A percentile compares a stretch with the other conserved stretches of the same genome.
phyloP scores from a whole-genome alignment of 768 basidiomycete species.

The Hypholoma sublateritium region DNA sequence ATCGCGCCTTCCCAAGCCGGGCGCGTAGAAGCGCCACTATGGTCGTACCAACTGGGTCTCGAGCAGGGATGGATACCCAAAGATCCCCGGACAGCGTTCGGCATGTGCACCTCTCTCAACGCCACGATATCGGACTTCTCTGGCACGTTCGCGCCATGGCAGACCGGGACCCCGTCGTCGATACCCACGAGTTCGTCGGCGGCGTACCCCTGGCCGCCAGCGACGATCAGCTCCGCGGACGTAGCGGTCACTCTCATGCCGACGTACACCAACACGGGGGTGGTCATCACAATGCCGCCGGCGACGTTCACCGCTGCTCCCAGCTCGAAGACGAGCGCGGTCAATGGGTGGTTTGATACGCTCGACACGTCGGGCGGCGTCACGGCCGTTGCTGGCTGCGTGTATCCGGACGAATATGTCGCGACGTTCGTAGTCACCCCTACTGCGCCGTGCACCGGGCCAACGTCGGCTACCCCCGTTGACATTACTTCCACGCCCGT shows the following conservation, averaged over 20 bases:
- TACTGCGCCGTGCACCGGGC: conserved; percentile 27
- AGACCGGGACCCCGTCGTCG: conserved; percentile 58
- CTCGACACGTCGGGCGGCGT: conserved; percentile 48
- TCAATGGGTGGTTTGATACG: conserved; percentile 59
- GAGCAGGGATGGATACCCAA: conserved; percentile 75
- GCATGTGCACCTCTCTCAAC: conserved; percentile 59
- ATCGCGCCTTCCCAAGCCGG: conserved; percentile 47
- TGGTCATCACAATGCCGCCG: conserved; percentile 55
- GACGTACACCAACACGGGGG: conserved; percentile 63
- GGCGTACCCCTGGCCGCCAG: conserved; percentile 54
- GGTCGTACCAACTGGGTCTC: conserved; percentile 48
- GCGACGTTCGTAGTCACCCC: conserved; percentile 21
- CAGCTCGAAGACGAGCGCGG: conserved; percentile 39
- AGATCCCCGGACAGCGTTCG: conserved; percentile 64
- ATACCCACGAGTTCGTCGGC: conserved; percentile 46
- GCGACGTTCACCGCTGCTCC: conserved; percentile 45
- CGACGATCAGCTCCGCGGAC: conserved; percentile 41
- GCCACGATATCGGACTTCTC: conserved; percentile 19
- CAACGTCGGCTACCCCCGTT: conserved; percentile 7
- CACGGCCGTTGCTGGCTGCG: conserved; percentile 50
- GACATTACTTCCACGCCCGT: not conserved
- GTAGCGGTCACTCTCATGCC: conserved; percentile 39
- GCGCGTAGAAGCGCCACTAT: conserved; percentile 34
- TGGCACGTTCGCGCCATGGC: conserved; percentile 47
- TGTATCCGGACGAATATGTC: conserved; percentile 49